These are phyloP conservation scores for Dioscorea cayenensis DNA, from an alignment of 116 monocot genomes.

Conservation along the genomic window DNA sequence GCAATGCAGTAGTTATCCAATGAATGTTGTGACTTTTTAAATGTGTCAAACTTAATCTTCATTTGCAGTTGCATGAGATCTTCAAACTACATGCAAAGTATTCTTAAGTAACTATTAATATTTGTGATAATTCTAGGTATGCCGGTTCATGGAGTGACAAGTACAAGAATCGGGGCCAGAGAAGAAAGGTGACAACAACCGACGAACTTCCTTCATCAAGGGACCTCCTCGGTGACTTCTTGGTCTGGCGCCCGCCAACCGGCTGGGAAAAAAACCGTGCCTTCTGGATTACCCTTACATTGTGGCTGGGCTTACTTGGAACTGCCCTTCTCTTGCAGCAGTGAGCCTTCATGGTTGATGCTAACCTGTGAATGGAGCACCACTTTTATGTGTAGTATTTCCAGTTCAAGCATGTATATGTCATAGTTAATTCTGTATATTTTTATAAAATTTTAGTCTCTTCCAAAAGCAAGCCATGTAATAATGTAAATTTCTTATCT, in stretches of 20 bases:
- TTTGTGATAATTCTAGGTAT: slow-evolving; percentile 35
- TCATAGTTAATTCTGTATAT: no score
- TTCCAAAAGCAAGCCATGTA: no score
- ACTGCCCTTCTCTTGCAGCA: slow-evolving; percentile 46
- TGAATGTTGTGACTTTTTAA: no score
- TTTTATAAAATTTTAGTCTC: no score
- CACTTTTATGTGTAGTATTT: no score
- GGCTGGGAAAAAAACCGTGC: slow-evolving; percentile 47
- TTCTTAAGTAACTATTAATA: not conserved
- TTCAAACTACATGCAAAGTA: no score
- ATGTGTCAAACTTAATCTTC: no score
- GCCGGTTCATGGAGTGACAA: slow-evolving; percentile 89
- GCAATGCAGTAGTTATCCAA: no score
- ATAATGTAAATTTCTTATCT: no score
- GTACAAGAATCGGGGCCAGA: slow-evolving; percentile 50
- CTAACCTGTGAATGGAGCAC: no score
- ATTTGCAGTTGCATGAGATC: no score
- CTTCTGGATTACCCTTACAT: slow-evolving; percentile 52
- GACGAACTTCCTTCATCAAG: slow-evolving; percentile 39
- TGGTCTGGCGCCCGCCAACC: slow-evolving; percentile 50
- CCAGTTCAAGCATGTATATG: no score
- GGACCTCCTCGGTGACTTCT: slow-evolving; percentile 53
- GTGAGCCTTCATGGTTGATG: not conserved
- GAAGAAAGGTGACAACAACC: slow-evolving; percentile 22
- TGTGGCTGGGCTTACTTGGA: slow-evolving; percentile 59